These are phyloP conservation scores for Fusarium aywerte DNA, from an alignment of 2,329 filamentous ascomycete species.

Conservation along the genomic window DNA sequence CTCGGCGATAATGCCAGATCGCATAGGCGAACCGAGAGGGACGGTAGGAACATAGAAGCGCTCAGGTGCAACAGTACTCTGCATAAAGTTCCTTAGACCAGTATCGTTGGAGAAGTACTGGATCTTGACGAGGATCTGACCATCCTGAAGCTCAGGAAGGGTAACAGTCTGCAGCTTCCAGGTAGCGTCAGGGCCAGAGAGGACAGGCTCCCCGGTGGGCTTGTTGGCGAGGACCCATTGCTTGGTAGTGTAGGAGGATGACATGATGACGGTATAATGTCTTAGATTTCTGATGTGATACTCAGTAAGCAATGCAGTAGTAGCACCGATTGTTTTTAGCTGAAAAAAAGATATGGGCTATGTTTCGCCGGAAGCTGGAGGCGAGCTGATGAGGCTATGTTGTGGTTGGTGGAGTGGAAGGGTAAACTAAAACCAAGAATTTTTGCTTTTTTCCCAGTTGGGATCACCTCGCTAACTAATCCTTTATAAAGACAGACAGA, in stretches of 20 bases:
- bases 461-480: background rate
- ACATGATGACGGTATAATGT: constrained; percentile 26
- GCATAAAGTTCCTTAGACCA: constrained; percentile 46
- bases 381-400: background rate
- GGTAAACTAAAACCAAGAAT: background rate
- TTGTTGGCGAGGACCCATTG: constrained; percentile 47
- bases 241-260: constrained; percentile 45
- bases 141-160: constrained; percentile 43
- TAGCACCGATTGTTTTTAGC: background rate
- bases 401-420: constrained; percentile 5
- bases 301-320: background rate
- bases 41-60: constrained; percentile 47
- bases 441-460: constrained; percentile 3
- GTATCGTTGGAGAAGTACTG: constrained; percentile 48
- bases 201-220: constrained; percentile 43
- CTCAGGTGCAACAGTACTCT: constrained; percentile 45
- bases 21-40: constrained; percentile 45
- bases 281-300: constrained; percentile 1
- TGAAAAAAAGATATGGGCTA: background rate
- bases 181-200: constrained; percentile 44
- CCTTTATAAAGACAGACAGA: constrained; percentile 19
- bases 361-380: constrained; percentile 8
- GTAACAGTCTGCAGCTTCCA: constrained; percentile 42
- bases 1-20: constrained; percentile 46
- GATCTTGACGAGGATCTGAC: constrained; percentile 45